Base-by-base conservation (phyloP, 352 stramenopile genomes). In the Pythium aquatile region DNA sequence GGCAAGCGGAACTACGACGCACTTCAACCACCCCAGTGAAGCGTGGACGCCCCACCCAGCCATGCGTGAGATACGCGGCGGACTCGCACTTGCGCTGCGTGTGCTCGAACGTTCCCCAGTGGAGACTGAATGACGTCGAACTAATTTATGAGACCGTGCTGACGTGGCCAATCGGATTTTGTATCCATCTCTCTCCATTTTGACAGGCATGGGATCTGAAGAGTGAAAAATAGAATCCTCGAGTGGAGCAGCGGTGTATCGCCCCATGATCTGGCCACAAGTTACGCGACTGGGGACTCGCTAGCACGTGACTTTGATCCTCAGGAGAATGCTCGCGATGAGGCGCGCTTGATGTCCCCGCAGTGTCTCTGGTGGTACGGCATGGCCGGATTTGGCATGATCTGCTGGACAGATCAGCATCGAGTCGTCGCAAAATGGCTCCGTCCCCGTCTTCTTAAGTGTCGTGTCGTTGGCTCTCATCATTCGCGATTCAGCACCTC, bases 81-180 rank as follows among this genome's bases (percentile, higher is more conserved):
- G 16, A 47, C 20, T 30, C 44, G 44, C 44, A 16, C 20, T 7
- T 51, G 37, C 10, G 37, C 14, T 13, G 37, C 37, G 37, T 13
- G 37, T 42, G 37, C 37, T 9, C 37, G 37, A 42, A 42, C 37
- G 37, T 42, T 42, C 37, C 11, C 10, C 14, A 6, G 5, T 13
- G 37, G 14, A 42, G 37, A 13, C 37, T 42, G 37, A 13, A 17
- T 13, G 24, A 29, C 2, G 17, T 30, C 44, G 40, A 51, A 28
- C 44, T 51, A 51, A 51, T 51, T 51, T 51, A 51, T 51, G 44
- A 29, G 44, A 51, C 44, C 44, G 30, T 16, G 44, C 44, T 30
- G 20, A 24, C 6, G 8, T 51, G 44, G 44, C 44, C 44, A 51
- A 30, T 51, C 10, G 20, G 44, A 5, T 10, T 51, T 29, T 51